Conservation (phyloP, 2,329 filamentous ascomycete species). For the Fusarium chlamydosporum region DNA sequence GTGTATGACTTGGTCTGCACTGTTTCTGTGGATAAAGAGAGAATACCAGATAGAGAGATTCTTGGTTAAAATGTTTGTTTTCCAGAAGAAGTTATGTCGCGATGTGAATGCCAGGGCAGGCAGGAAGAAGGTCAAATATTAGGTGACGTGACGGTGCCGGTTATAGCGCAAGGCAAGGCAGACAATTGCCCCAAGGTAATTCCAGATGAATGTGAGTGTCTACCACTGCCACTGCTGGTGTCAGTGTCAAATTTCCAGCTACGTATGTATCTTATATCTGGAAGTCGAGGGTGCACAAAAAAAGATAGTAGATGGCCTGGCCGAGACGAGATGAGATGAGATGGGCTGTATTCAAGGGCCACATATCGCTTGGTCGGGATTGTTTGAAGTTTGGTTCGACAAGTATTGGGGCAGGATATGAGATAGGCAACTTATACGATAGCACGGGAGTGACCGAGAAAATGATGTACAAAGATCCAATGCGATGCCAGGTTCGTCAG, state of each 20-base stretch:
- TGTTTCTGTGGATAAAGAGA: not conserved
- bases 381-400: conserved; percentile 8
- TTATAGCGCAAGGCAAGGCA: not conserved
- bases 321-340: conserved; percentile 9
- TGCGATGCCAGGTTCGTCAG: conserved; percentile 44
- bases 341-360: conserved; percentile 16
- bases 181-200: conserved; percentile 3
- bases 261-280: not conserved
- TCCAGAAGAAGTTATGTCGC: not conserved
- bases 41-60: not conserved
- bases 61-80: not conserved
- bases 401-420: conserved; percentile 37
- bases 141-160: conserved; percentile 13
- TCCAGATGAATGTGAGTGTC: conserved; percentile 3
- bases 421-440: conserved; percentile 29
- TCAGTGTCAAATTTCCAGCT: conserved; percentile 28
- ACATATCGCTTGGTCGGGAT: conserved; percentile 15
- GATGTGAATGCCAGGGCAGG: conserved; percentile 2
- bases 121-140: conserved; percentile 2
- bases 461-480: conserved; percentile 43
- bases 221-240: conserved; percentile 3
- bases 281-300: conserved; percentile 27
- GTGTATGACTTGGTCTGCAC: not conserved
- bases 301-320: conserved; percentile 1
- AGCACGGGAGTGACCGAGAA: conserved; percentile 45